Base-by-base conservation (phyloP, 1,139 yeast genomes). In the Blastobotrys proliferans region DNA sequence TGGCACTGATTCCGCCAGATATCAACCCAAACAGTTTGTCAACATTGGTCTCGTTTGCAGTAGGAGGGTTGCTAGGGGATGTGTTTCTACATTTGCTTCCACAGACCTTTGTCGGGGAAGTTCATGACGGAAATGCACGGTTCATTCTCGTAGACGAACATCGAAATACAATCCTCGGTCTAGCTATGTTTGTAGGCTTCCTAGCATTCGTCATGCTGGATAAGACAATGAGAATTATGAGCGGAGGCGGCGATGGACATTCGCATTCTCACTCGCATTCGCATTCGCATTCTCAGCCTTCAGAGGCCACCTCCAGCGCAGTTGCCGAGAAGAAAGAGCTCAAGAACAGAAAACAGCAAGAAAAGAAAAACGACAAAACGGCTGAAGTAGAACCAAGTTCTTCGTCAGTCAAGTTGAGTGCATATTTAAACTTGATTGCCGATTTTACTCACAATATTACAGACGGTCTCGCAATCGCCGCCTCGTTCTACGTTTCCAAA, bases 11-110 rank as follows among this genome's bases (percentile, higher is more conserved):
- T 35, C 84, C 84, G 2, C 66, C 70, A 3, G 59, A 59, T 37
- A 73, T 76, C 40, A 66, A 73, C 45, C 73, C 77, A 3, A 60
- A 71, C 3, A 60, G 70, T 33, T 62, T 79, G 29, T 68, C 76
- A 13, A 57, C 73, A 25, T 59, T 81, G 44, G 83, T 80, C 2
- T 69, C 83, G 35, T 81, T 81, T 63, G 87, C 88, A 14, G 71
- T 78, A 36, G 90, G 90, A 34, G 83, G 86, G 1, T 63, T 81
- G 28, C 62, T 82, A 26, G 88, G 88, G 33, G 87, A 81, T 56
- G 77, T 81, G 4, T 79, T 81, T 49, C 56, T 81, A 43, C 87
- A 81, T 57, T 56, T 81, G 47, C 59, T 81, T 34, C 88, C 88
- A 2, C 83, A 80, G 57, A 73, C 77, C 1, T 76, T 74, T 52